Evolutionary conservation across 768 basidiomycete species (phyloP).

Genomic region (Cystoderma amianthinum): DNA sequence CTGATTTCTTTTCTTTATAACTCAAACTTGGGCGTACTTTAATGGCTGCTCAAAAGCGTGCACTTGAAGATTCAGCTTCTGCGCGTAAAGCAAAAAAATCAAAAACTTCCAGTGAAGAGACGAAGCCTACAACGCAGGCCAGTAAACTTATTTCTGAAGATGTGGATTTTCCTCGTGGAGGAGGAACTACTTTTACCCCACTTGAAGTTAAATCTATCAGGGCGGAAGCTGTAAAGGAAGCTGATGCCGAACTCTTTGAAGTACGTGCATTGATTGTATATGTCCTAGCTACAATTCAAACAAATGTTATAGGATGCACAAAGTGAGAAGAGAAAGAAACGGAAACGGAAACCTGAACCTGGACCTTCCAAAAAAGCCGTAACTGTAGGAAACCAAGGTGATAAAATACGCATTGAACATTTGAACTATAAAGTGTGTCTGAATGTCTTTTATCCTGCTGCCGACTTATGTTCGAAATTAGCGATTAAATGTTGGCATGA

Average conservation of each 20-base stretch:
- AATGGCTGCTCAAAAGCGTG: slow-evolving; percentile 56
- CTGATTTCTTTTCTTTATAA: neutral
- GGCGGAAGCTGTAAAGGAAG: slow-evolving; percentile 81
- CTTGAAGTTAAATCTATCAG: slow-evolving; percentile 82
- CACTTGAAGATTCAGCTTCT: slow-evolving; percentile 45
- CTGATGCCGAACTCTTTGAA: slow-evolving; percentile 71
- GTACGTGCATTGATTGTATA: too few species aligned
- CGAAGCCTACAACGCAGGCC: slow-evolving; percentile 20
- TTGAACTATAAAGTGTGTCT: slow-evolving; percentile 81
- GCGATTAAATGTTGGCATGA: slow-evolving; percentile 81
- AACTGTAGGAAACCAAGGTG: slow-evolving; percentile 39
- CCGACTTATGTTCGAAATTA: slow-evolving; percentile 18
- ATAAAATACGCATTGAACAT: slow-evolving; percentile 75
- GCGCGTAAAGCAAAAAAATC: slow-evolving; percentile 53
- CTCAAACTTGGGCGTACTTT: neutral
- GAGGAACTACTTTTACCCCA: slow-evolving; percentile 83
- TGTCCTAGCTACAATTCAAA: too few species aligned
- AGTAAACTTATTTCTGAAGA: slow-evolving; percentile 49
- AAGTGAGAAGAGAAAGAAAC: slow-evolving; percentile 35
- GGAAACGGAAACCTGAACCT: slow-evolving; percentile 38
- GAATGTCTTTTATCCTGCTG: slow-evolving; percentile 1
- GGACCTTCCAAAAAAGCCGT: slow-evolving; percentile 13
- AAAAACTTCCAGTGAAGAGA: slow-evolving; percentile 33
- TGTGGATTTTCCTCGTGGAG: slow-evolving; percentile 92
- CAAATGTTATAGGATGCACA: slow-evolving; percentile 34